Evolutionary conservation across 495 filamentous ascomycete species (phyloP).

Genomic region (Parachaetomium inaequale): DNA sequence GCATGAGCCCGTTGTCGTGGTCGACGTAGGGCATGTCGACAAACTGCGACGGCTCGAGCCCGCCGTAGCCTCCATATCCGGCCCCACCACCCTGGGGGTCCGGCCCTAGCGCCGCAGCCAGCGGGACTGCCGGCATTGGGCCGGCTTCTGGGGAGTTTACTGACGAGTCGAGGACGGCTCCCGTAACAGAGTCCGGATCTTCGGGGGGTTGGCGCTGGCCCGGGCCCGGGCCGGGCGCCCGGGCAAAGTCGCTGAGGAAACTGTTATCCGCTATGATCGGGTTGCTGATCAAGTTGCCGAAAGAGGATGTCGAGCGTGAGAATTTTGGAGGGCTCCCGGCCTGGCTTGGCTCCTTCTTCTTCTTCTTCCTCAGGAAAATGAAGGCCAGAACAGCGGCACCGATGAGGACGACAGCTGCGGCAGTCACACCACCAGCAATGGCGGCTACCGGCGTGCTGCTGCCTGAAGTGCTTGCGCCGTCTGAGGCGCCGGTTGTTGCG

Average conservation of each 20-base stretch:
- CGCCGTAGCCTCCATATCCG: slow-evolving; percentile 21
- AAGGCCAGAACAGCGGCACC: slow-evolving; percentile 34
- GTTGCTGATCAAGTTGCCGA: slow-evolving; percentile 45
- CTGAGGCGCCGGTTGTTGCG: background rate
- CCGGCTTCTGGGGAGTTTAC: slow-evolving; percentile 3
- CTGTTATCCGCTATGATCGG: slow-evolving; percentile 40
- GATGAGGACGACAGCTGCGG: slow-evolving; percentile 21
- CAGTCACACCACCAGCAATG: slow-evolving; percentile 30
- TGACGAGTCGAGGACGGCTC: slow-evolving; percentile 4
- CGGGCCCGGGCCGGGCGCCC: slow-evolving; percentile 1
- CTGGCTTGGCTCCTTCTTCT: slow-evolving; percentile 23
- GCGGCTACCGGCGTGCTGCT: slow-evolving; percentile 19
- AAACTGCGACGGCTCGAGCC: slow-evolving; percentile 15
- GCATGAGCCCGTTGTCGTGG: slow-evolving; percentile 10
- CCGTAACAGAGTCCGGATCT: slow-evolving; percentile 5
- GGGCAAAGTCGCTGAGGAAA: slow-evolving; percentile 38
- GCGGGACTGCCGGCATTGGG: background rate
- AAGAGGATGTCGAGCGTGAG: slow-evolving; percentile 43
- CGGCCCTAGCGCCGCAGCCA: background rate
- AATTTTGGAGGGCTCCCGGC: slow-evolving; percentile 29
- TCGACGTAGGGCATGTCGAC: slow-evolving; percentile 16
- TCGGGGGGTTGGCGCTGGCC: background rate
- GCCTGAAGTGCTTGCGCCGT: background rate
- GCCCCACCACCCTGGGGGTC: slow-evolving; percentile 20
- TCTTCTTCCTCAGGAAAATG: slow-evolving; percentile 30